These are phyloP conservation scores for Xylariales sp. DNA, from an alignment of 2,329 filamentous ascomycete genomes.

Conservation along the genomic window DNA sequence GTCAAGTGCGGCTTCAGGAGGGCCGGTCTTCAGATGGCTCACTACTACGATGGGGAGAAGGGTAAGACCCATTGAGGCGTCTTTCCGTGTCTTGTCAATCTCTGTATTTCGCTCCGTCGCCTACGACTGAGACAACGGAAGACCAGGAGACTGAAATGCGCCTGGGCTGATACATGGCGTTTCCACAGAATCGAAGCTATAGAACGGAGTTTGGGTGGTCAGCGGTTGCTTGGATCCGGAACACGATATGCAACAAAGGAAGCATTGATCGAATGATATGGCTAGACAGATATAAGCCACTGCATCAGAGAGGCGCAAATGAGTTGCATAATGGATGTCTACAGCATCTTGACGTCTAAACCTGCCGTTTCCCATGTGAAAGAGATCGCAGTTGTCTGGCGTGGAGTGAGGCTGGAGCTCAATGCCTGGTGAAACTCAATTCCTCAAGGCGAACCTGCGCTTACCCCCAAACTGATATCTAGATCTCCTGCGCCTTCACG, in stretches of 20 bases:
- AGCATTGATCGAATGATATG: not conserved
- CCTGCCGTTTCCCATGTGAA: not conserved
- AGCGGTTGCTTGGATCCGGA: not conserved
- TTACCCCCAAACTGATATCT: too few species aligned
- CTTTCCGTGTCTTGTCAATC: not conserved
- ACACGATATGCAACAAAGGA: not conserved
- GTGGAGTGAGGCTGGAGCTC: not conserved
- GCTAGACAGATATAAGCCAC: not conserved
- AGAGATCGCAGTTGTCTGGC: not conserved
- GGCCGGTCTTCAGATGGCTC: slow-evolving; percentile 92
- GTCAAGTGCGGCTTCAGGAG: slow-evolving; percentile 94
- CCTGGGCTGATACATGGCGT: not conserved
- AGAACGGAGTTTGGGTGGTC: not conserved
- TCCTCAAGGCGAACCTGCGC: not conserved
- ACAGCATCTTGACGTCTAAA: not conserved
- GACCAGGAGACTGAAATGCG: not conserved
- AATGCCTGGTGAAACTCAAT: not conserved
- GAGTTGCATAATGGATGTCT: not conserved
- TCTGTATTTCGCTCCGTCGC: too few species aligned
- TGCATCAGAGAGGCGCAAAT: not conserved
- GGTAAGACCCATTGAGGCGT: slow-evolving; percentile 33
- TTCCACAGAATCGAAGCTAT: not conserved
- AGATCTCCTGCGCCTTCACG: too few species aligned
- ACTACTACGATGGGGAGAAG: slow-evolving; percentile 71
- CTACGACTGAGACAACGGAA: too few species aligned